These are phyloP conservation scores for Thalassiosira livingstoniorum DNA, from an alignment of 352 stramenopile species.

Conservation along the genomic window DNA sequence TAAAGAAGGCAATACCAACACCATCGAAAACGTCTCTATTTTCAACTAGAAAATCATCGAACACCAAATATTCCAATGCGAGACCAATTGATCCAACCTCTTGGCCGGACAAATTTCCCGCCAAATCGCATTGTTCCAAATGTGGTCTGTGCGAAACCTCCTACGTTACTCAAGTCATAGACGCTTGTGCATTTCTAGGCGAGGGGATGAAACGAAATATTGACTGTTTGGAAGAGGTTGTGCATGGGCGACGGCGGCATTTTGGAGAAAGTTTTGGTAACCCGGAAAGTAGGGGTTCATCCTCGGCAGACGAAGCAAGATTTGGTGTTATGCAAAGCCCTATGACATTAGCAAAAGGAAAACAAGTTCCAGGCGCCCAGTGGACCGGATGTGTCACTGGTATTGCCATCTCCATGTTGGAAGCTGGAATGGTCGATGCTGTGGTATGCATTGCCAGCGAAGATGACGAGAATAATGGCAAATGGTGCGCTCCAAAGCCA, in stretches of 20 bases:
- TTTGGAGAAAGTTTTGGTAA: constrained; percentile 34
- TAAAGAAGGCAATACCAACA: no score
- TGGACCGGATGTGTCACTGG: constrained; percentile 82
- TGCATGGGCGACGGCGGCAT: constrained; percentile 69
- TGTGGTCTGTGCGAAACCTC: constrained; percentile 84
- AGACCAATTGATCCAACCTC: constrained; percentile 67
- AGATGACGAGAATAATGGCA: constrained; percentile 8
- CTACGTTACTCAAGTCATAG: constrained; percentile 72
- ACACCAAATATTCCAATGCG: neutral
- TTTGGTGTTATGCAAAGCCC: constrained; percentile 77
- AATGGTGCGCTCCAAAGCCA: constrained; percentile 69
- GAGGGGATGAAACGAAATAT: constrained; percentile 72
- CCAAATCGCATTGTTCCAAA: constrained; percentile 80
- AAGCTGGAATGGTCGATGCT: constrained; percentile 77
- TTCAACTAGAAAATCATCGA: no score
- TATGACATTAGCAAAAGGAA: constrained; percentile 70
- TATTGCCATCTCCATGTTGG: constrained; percentile 80
- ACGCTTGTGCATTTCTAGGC: constrained; percentile 79
- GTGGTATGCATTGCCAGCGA: constrained; percentile 78
- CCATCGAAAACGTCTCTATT: no score
- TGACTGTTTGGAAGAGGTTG: constrained; percentile 62
- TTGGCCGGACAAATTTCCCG: constrained; percentile 79
- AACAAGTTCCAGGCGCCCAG: constrained; percentile 64
- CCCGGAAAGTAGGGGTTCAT: neutral
- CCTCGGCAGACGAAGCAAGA: constrained; percentile 68